These are phyloP conservation scores for Dryas alaskensis DNA, from an alignment of 306 rosid species.

Conservation along the genomic window DNA sequence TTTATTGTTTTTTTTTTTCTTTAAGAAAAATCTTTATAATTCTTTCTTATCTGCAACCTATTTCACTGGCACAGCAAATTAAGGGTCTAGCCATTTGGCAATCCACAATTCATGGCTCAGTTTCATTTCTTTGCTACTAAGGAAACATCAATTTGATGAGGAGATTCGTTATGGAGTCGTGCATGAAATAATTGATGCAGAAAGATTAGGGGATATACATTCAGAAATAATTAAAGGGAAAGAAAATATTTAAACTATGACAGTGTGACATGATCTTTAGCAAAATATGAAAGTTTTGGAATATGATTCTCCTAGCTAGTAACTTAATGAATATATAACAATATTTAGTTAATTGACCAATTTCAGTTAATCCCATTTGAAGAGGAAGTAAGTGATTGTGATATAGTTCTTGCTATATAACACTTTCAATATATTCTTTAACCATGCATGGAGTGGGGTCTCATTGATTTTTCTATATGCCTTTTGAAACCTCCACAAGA, in stretches of 20 bases:
- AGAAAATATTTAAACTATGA: background rate
- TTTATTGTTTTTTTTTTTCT: constrained; percentile 1
- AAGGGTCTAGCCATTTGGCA: background rate
- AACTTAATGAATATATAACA: constrained; percentile 3
- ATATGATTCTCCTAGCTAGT: constrained; percentile 29
- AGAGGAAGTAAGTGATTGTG: constrained; percentile 27
- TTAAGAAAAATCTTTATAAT: background rate
- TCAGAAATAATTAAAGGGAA: constrained; percentile 11
- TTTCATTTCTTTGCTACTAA: constrained; percentile 39
- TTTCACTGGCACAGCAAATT: background rate
- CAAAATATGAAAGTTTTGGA: constrained; percentile 11
- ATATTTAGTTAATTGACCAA: constrained; percentile 3
- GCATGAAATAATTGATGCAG: constrained; percentile 9
- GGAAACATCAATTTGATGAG: constrained; percentile 28
- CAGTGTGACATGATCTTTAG: background rate
- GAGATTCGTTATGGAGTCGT: constrained; percentile 22
- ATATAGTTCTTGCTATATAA: constrained; percentile 11
- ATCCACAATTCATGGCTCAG: background rate
- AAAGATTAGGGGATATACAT: constrained; percentile 23
- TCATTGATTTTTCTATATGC: constrained; percentile 28
- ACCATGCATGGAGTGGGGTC: constrained; percentile 31
- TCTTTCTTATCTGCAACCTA: background rate
- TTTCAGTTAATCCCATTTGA: constrained; percentile 7
- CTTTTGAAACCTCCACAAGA: constrained; percentile 29
- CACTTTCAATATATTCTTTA: constrained; percentile 33